phyloP scores from a whole-genome alignment of 768 basidiomycete genomes.

The Amanita rubescens region DNA sequence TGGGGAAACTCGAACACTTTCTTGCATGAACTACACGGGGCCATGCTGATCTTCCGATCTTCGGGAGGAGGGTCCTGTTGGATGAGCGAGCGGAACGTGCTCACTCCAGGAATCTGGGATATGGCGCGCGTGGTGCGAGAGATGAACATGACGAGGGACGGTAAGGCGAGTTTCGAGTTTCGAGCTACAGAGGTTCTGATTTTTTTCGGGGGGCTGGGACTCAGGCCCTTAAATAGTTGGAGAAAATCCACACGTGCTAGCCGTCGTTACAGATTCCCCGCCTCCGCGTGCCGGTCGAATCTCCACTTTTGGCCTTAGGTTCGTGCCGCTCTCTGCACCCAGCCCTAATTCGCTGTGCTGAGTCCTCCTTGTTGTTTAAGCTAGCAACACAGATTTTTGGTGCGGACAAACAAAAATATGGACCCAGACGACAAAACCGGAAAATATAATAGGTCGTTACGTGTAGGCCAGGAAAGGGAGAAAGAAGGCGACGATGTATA shows the following conservation, averaged over 20 bases:
- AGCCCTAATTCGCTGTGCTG: not conserved
- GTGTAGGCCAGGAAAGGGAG: not conserved
- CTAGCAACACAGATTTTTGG: not conserved
- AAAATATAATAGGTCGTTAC: not conserved
- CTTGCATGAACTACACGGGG: not conserved
- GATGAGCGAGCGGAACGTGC: not conserved
- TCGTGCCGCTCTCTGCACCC: not conserved
- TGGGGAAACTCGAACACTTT: not conserved
- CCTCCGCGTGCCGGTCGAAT: not conserved
- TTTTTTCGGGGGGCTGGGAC: not conserved
- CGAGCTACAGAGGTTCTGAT: not conserved
- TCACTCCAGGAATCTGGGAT: conserved; percentile 1
- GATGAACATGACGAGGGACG: not conserved
- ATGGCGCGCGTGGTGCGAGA: conserved; percentile 1
- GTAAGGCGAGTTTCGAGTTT: not conserved
- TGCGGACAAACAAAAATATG: not conserved
- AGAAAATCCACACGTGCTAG: not conserved
- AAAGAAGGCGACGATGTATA: not conserved
- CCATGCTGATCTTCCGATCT: not conserved
- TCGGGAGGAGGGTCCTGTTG: not conserved
- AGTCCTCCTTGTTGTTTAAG: not conserved
- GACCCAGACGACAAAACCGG: not conserved
- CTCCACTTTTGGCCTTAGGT: not conserved
- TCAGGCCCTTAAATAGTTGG: not conserved
- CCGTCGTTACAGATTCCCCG: not conserved